phyloP scores from a whole-genome alignment of 1,284 basidiomycete genomes.

The Boletellus deceptivus region DNA sequence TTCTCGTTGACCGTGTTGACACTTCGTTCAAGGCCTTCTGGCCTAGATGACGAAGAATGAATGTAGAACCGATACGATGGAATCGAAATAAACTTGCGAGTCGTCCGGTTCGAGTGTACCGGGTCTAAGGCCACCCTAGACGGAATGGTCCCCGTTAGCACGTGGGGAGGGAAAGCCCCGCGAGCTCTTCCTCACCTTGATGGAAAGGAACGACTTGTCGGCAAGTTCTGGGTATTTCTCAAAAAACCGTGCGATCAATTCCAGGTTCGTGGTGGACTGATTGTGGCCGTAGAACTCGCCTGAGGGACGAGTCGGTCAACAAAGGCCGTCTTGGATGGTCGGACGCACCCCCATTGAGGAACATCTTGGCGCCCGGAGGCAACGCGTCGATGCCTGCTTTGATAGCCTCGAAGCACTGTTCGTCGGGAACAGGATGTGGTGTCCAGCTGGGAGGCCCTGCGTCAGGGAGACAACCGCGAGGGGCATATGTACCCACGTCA shows the following conservation, averaged over 20 bases:
- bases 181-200: slow-evolving; percentile 30
- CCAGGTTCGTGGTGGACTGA: slow-evolving; percentile 38
- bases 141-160: not conserved
- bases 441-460: slow-evolving; percentile 14
- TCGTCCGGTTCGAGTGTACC: not conserved
- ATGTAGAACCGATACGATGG: too few relatives aligned
- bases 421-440: slow-evolving; percentile 39
- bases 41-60: not conserved
- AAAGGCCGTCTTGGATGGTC: not conserved
- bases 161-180: not conserved
- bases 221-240: slow-evolving; percentile 51
- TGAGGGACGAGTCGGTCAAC: not conserved
- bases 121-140: not conserved
- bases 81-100: not conserved
- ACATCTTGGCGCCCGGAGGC: slow-evolving; percentile 45
- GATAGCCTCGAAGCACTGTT: slow-evolving; percentile 59
- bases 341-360: slow-evolving; percentile 46
- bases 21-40: slow-evolving; percentile 25
- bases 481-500: slow-evolving; percentile 17
- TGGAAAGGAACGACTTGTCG: slow-evolving; percentile 47
- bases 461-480: not conserved
- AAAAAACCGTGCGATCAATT: slow-evolving; percentile 46
- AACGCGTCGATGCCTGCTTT: slow-evolving; percentile 57
- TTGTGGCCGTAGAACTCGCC: slow-evolving; percentile 34
- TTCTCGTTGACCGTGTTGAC: slow-evolving; percentile 39